Base-by-base conservation (phyloP, 192 early-diverging fungal species). In the Rhizophagus prolifer region DNA sequence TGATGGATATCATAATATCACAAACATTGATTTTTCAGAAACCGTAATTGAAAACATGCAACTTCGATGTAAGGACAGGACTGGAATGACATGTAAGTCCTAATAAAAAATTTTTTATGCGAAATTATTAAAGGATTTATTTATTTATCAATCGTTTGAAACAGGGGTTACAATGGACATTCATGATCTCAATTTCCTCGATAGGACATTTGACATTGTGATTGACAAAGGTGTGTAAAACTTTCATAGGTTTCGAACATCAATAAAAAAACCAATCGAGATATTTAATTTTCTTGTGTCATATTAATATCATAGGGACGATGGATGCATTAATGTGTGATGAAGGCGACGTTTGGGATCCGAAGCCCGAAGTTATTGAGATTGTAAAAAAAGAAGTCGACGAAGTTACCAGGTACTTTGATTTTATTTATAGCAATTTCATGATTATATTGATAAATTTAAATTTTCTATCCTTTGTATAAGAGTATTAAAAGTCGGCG, bases 301-400 rank as follows among this genome's bases (percentile, higher is more conserved):
- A 64, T 30, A 16, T 13, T 4, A 38, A 60, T 66, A 71, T 44
- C 9, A 58, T 38, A 81, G 80, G 85, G 9, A 97, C 94, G 0
- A 88, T 97, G 90, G 95, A 97, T 77, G 94, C 95, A 19, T 88
- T 97, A 73, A 89, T 97, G 90, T 92, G 92, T 66, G 91, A 91
- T 61, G 83, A 91, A 75, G 92, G 93, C 70, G 94, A 97, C 77
- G 92, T 92, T 69, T 95, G 95, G 95, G 88, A 94, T 76, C 95
- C 95, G 36, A 86, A 88, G 41, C 83, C 84, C 47, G 93, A 95
- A 68, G 78, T 94, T 50, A 84, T 90, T 61, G 77, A 84, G 9
- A 85, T 90, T 14, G 90, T 95, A 0, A 84, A 82, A 13, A 75
- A 85, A 50, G 94, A 93, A 74, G 90, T 97, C 38, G 86, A 88